These are phyloP conservation scores for Bruguiera hainesii DNA, from an alignment of 441 rosid species.

Conservation along the genomic window DNA sequence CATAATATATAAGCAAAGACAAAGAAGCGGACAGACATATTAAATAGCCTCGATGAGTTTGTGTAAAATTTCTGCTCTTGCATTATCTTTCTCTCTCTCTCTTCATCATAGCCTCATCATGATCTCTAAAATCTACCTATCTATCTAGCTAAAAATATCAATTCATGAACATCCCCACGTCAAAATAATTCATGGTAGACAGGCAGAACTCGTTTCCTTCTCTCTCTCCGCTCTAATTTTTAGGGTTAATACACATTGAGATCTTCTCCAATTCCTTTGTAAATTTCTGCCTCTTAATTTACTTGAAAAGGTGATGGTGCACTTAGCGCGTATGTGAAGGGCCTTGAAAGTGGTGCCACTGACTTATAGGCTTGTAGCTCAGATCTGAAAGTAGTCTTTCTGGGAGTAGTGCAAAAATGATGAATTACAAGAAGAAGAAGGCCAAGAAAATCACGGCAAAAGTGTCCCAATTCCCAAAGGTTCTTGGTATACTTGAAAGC, in stretches of 20 bases:
- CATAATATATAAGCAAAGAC: slow-evolving; percentile 29
- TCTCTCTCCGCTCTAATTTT: no score
- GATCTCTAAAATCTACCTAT: slow-evolving; percentile 27
- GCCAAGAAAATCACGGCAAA: background rate
- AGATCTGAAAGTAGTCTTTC: slow-evolving; percentile 21
- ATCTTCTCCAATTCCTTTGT: no score
- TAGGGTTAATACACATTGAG: no score
- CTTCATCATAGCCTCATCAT: slow-evolving; percentile 55
- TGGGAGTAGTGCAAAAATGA: background rate
- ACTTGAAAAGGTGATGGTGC: no score
- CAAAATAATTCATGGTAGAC: no score
- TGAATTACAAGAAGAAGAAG: slow-evolving; percentile 14
- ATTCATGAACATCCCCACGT: slow-evolving; percentile 21
- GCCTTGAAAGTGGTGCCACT: no score
- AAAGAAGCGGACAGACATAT: slow-evolving; percentile 41
- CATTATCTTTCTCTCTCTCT: slow-evolving; percentile 30
- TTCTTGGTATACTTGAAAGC: slow-evolving; percentile 7
- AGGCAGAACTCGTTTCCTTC: no score
- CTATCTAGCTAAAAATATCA: slow-evolving; percentile 15
- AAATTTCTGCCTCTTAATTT: no score
- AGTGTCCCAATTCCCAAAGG: slow-evolving; percentile 9
- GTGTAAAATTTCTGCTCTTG: slow-evolving; percentile 9
- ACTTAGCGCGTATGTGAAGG: no score
- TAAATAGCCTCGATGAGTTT: slow-evolving; percentile 46
- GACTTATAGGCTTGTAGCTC: background rate